These are phyloP conservation scores for Debaryomycetaceae sp. DNA, from an alignment of 1,139 yeast genomes.

Conservation along the genomic window DNA sequence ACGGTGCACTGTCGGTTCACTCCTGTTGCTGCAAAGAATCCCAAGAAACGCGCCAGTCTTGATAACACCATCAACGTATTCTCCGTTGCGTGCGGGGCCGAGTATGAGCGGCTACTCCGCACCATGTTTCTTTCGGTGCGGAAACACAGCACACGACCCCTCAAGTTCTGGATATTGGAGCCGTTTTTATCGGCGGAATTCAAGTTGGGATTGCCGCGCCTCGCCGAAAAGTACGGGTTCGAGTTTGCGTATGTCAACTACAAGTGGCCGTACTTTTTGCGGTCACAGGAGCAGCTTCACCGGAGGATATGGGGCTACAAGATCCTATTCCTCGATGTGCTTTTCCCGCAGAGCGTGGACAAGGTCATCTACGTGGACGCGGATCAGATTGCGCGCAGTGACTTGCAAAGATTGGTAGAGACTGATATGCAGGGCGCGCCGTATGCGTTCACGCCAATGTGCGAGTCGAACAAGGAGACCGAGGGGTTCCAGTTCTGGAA, in stretches of 20 bases:
- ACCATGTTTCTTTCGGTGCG: slow-evolving; percentile 76
- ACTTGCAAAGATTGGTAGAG: slow-evolving; percentile 55
- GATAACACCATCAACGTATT: slow-evolving; percentile 52
- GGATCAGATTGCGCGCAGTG: slow-evolving; percentile 68
- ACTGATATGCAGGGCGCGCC: slow-evolving; percentile 67
- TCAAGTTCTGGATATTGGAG: slow-evolving; percentile 84
- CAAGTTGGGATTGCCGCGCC: slow-evolving; percentile 44
- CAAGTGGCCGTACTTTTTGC: slow-evolving; percentile 88
- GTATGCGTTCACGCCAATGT: slow-evolving; percentile 81
- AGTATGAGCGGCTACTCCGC: slow-evolving; percentile 61
- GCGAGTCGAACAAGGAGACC: slow-evolving; percentile 71
- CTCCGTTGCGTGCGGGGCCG: slow-evolving; percentile 70
- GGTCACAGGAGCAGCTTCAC: slow-evolving; percentile 65
- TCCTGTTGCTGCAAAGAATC: slow-evolving; percentile 34
- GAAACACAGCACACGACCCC: slow-evolving; percentile 46
- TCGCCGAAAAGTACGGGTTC: slow-evolving; percentile 49
- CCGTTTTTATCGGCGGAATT: slow-evolving; percentile 66
- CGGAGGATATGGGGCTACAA: slow-evolving; percentile 85
- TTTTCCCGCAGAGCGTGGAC: slow-evolving; percentile 70
- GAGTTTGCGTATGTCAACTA: slow-evolving; percentile 67
- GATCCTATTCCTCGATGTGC: slow-evolving; percentile 71
- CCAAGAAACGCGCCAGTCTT: slow-evolving; percentile 39
- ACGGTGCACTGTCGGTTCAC: slow-evolving; percentile 14
- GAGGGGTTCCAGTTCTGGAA: slow-evolving; percentile 91
- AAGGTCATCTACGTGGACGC: slow-evolving; percentile 82